Conservation (phyloP, 2,329 filamentous ascomycete genomes). For the Colletotrichum orchidophilum region DNA sequence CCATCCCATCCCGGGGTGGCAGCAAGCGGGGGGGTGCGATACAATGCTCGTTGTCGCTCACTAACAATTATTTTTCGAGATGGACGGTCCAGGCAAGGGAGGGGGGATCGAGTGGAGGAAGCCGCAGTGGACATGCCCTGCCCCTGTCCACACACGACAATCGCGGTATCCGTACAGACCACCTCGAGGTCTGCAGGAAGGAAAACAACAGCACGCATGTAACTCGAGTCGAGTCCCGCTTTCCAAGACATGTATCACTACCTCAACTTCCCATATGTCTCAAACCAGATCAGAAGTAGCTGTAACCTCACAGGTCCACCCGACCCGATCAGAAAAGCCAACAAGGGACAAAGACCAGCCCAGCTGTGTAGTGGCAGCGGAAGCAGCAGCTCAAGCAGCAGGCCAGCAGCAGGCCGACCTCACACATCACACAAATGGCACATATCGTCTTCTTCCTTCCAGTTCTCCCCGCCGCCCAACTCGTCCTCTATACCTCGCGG, state of each 20-base stretch:
- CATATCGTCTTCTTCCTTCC: not conserved
- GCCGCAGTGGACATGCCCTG: slow-evolving; percentile 21
- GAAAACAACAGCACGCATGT: not conserved
- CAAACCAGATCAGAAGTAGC: not conserved
- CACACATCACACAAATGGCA: not conserved
- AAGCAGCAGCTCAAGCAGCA: not conserved
- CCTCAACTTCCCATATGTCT: not conserved
- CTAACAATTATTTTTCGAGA: slow-evolving; percentile 31
- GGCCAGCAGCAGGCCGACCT: not conserved
- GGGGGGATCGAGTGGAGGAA: slow-evolving; percentile 24
- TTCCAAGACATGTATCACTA: not conserved
- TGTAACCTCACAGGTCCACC: not conserved
- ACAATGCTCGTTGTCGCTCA: slow-evolving; percentile 25
- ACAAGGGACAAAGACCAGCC: not conserved
- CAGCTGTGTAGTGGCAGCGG: not conserved
- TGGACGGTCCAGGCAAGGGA: slow-evolving; percentile 23
- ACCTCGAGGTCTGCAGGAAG: not conserved
- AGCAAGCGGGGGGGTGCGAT: slow-evolving; percentile 8
- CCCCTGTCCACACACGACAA: slow-evolving; percentile 17
- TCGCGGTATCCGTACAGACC: not conserved
- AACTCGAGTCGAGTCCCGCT: not conserved
- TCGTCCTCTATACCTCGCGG: not conserved
- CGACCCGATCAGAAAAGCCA: not conserved
- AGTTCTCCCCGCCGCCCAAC: slow-evolving; percentile 3
- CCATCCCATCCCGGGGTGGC: slow-evolving; percentile 17